Conservation (phyloP, 2,329 filamentous ascomycete genomes). For the Metarhizium rileyi region DNA sequence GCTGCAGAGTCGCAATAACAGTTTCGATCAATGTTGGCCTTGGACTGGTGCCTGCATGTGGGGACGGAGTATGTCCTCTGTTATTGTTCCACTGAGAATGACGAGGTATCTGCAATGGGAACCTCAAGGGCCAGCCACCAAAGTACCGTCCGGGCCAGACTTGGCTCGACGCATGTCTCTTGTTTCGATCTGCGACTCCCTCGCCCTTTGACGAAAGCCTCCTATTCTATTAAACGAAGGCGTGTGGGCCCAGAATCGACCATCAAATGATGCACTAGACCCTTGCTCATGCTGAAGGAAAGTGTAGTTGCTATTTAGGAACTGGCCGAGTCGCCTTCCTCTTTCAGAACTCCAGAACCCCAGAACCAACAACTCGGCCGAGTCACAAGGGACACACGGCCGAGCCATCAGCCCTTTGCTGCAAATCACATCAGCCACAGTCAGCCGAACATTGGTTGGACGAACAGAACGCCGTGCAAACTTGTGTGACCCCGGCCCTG, state of each 20-base stretch:
- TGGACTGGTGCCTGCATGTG: too few species aligned
- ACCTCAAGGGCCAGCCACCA: too few species aligned
- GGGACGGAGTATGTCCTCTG: too few species aligned
- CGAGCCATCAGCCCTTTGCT: not conserved
- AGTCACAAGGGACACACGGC: not conserved
- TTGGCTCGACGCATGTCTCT: too few species aligned
- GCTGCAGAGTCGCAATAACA: too few species aligned
- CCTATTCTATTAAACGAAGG: not conserved
- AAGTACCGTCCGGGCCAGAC: too few species aligned
- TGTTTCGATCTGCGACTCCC: too few species aligned
- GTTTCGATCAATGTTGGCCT: too few species aligned
- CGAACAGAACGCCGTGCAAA: not conserved
- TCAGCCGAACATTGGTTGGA: not conserved
- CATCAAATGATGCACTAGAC: not conserved
- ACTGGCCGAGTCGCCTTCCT: not conserved
- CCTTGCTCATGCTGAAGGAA: not conserved
- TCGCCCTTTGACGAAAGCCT: not conserved
- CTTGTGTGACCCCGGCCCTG: not conserved
- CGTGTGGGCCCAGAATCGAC: not conserved
- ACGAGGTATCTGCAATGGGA: too few species aligned
- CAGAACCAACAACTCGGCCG: conserved; percentile 2
- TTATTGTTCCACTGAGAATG: too few species aligned
- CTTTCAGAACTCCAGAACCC: too few species aligned
- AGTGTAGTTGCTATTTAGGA: not conserved
- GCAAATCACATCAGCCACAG: not conserved